Conservation (phyloP, 345 rosid genomes). For the Pistacia atlantica region DNA sequence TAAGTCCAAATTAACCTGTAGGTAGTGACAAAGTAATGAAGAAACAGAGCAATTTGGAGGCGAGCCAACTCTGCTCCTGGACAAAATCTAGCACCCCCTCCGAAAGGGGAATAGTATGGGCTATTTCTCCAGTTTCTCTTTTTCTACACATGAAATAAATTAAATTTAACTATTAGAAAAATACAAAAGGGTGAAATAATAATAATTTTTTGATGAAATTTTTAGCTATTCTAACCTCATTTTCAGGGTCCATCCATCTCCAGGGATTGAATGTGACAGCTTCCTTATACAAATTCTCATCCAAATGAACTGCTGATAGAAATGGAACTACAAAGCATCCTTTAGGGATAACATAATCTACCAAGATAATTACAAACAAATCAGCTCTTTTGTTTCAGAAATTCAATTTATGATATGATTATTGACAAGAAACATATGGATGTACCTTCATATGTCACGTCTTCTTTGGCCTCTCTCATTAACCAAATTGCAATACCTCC, state of each 20-base stretch:
- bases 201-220: no score
- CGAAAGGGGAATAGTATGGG: constrained; percentile 64
- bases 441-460: constrained; percentile 67
- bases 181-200: background rate
- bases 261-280: constrained; percentile 71
- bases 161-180: background rate
- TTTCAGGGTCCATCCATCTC: constrained; percentile 85
- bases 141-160: constrained; percentile 39
- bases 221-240: constrained; percentile 36
- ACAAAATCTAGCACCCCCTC: constrained; percentile 88
- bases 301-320: constrained; percentile 83
- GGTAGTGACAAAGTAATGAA: constrained; percentile 61
- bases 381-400: no score
- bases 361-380: background rate
- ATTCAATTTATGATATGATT: no score
- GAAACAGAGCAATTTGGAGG: constrained; percentile 82
- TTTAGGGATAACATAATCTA: constrained; percentile 80
- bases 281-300: constrained; percentile 55
- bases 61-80: constrained; percentile 93
- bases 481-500: constrained; percentile 95
- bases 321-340: constrained; percentile 88
- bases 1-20: constrained; percentile 37
- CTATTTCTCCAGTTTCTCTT: constrained; percentile 89
- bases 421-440: background rate
- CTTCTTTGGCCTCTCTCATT: constrained; percentile 85